Percentiles rank a stretch among this genome's conserved stretches.
phyloP scores from a whole-genome alignment of 2,329 filamentous ascomycete genomes.

The Epichloe elymi region DNA sequence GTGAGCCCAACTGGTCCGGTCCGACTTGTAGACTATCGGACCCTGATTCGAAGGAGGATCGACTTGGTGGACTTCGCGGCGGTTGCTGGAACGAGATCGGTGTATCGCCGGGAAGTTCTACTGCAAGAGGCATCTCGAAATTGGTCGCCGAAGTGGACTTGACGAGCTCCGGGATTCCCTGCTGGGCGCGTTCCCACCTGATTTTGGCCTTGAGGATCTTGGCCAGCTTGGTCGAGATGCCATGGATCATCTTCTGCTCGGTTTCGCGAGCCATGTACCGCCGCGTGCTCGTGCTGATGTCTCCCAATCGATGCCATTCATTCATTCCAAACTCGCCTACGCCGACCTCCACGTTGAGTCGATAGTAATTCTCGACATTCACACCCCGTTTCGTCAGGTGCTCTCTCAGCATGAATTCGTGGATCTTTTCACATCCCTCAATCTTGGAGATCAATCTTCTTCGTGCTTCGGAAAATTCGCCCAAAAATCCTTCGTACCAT shows the following conservation, averaged over 20 bases:
- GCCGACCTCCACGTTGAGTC: constrained; percentile 91
- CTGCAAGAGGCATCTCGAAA: constrained; percentile 33
- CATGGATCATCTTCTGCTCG: constrained; percentile 64
- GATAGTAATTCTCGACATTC: constrained; percentile 81
- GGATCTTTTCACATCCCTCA: constrained; percentile 84
- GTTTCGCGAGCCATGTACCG: constrained; percentile 63
- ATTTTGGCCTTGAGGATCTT: constrained; percentile 68
- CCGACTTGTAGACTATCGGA: constrained; percentile 33
- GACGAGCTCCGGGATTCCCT: constrained; percentile 29
- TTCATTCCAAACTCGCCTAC: constrained; percentile 99
- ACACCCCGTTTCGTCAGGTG: constrained; percentile 66
- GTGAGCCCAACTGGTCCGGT: constrained; percentile 27
- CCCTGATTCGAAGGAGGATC: constrained; percentile 45
- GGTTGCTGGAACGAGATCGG: constrained; percentile 26
- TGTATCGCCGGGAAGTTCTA: constrained; percentile 45
- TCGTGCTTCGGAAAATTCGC: constrained; percentile 83
- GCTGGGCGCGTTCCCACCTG: constrained; percentile 42
- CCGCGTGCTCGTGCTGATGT: constrained; percentile 86
- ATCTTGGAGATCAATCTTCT: constrained; percentile 80
- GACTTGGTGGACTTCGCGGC: constrained; percentile 26
- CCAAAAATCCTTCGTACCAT: constrained; percentile 91
- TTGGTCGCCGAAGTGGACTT: constrained; percentile 29
- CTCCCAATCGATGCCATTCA: constrained; percentile 86
- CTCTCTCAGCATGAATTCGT: constrained; percentile 72
- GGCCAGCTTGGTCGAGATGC: constrained; percentile 67